Evolutionary conservation across 2,329 filamentous ascomycete species (phyloP).

Genomic region (Grosmannia serpens): DNA sequence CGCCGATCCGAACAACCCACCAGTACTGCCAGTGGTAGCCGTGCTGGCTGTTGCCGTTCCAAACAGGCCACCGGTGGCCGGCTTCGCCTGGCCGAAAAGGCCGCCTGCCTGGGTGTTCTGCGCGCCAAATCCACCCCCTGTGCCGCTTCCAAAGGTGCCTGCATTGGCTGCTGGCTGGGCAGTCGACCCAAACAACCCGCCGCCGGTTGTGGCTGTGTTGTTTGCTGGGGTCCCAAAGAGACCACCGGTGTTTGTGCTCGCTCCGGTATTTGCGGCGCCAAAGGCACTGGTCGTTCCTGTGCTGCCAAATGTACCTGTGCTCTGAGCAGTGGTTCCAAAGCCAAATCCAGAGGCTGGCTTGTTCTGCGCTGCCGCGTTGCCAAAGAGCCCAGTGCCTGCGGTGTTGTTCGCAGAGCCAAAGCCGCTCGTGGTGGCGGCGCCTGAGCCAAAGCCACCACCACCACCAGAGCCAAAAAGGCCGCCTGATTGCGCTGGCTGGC

Average conservation of each 20-base stretch:
- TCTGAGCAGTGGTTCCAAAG: conserved; percentile 5
- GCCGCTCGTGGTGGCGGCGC: conserved; percentile 21
- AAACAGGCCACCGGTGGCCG: conserved; percentile 17
- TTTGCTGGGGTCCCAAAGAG: conserved; percentile 25
- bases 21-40: conserved; percentile 2
- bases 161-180: conserved; percentile 12
- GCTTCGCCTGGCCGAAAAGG: conserved; percentile 18
- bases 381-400: conserved; percentile 30
- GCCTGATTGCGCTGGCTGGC: conserved; percentile 15
- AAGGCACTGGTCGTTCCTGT: conserved; percentile 18
- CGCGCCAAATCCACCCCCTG: conserved; percentile 17
- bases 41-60: neutral
- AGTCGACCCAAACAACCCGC: conserved; percentile 19
- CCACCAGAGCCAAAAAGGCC: conserved; percentile 27
- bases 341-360: conserved; percentile 5
- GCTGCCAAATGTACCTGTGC: conserved; percentile 29
- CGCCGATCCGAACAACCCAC: conserved; percentile 6
- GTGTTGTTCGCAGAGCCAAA: conserved; percentile 12
- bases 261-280: conserved; percentile 5
- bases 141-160: neutral
- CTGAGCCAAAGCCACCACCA: conserved; percentile 22
- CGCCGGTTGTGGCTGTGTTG: conserved; percentile 8
- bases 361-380: conserved; percentile 22
- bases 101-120: conserved; percentile 15
- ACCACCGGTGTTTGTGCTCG: neutral